Evolutionary conservation across 2,329 filamentous ascomycete species (phyloP).

Genomic region (Fusarium ramigenum): DNA sequence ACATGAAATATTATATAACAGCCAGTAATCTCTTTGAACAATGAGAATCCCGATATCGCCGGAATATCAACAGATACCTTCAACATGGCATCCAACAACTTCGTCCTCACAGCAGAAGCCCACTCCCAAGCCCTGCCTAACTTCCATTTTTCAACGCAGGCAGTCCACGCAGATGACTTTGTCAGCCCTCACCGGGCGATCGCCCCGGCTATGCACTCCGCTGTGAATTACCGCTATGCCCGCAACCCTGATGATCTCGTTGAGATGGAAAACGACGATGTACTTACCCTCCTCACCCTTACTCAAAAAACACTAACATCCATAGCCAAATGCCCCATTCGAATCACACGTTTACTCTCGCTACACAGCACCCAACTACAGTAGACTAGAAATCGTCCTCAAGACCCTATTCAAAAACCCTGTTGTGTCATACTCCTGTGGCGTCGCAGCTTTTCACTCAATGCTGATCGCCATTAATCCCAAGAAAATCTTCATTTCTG

Average conservation of each 20-base stretch:
- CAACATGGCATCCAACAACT: background rate
- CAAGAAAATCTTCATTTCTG: conserved; percentile 80
- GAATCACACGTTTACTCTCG: conserved; percentile 87
- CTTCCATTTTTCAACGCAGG: background rate
- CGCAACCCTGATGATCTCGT: background rate
- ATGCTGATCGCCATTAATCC: conserved; percentile 84
- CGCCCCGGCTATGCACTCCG: background rate
- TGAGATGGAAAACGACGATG: background rate
- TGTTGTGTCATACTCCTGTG: conserved; percentile 80
- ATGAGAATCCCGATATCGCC: too few relatives aligned
- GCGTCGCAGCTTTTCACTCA: conserved; percentile 87
- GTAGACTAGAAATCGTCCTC: conserved; percentile 85
- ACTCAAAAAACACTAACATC: conserved; percentile 8
- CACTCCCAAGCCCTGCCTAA: background rate
- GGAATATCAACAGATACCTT: background rate
- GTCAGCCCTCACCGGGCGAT: background rate
- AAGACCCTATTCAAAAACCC: conserved; percentile 76
- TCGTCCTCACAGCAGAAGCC: background rate
- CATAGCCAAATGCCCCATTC: conserved; percentile 58
- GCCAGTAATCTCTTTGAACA: background rate
- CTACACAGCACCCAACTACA: conserved; percentile 78
- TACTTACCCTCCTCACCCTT: background rate
- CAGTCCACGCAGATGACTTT: background rate
- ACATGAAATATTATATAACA: background rate
- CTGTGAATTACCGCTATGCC: background rate